phyloP scores from a whole-genome alignment of 2,329 filamentous ascomycete genomes.

The Stagonosporopsis rhizophila region DNA sequence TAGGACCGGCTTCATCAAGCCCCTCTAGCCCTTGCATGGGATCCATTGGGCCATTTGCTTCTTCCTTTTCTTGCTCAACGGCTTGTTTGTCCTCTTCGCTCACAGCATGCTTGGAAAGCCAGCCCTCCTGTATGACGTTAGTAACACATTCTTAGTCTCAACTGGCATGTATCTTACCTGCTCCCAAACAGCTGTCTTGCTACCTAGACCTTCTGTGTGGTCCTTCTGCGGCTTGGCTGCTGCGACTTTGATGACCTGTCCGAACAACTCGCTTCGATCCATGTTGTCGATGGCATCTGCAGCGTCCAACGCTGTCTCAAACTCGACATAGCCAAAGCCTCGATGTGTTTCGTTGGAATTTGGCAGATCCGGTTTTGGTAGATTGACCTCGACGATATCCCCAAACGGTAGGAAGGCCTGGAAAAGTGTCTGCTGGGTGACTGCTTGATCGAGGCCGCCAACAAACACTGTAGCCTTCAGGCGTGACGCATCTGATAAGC shows the following conservation, averaged over 20 bases:
- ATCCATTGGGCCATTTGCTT: constrained; percentile 69
- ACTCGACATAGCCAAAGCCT: constrained; percentile 97
- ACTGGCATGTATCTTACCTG: constrained; percentile 70
- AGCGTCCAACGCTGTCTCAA: constrained; percentile 83
- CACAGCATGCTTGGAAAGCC: constrained; percentile 86
- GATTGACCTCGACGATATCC: constrained; percentile 87
- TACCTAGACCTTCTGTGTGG: constrained; percentile 83
- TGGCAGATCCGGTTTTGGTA: constrained; percentile 86
- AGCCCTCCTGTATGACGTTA: constrained; percentile 74
- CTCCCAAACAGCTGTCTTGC: constrained; percentile 95
- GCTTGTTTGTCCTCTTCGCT: constrained; percentile 77
- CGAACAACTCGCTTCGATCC: constrained; percentile 96
- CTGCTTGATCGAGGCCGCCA: constrained; percentile 81
- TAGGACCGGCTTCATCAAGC: constrained; percentile 91
- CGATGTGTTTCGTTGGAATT: constrained; percentile 81
- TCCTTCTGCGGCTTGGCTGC: constrained; percentile 92
- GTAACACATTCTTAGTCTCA: background rate
- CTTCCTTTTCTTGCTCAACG: constrained; percentile 61
- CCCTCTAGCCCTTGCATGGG: constrained; percentile 96
- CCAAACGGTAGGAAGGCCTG: constrained; percentile 97
- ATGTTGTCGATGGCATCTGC: constrained; percentile 98
- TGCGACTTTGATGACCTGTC: constrained; percentile 88
- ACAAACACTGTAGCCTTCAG: constrained; percentile 94
- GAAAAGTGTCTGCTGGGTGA: constrained; percentile 77
- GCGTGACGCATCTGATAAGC: constrained; percentile 82